Conservation (phyloP, 306 rosid genomes). For the Echinosophora koreensis region DNA sequence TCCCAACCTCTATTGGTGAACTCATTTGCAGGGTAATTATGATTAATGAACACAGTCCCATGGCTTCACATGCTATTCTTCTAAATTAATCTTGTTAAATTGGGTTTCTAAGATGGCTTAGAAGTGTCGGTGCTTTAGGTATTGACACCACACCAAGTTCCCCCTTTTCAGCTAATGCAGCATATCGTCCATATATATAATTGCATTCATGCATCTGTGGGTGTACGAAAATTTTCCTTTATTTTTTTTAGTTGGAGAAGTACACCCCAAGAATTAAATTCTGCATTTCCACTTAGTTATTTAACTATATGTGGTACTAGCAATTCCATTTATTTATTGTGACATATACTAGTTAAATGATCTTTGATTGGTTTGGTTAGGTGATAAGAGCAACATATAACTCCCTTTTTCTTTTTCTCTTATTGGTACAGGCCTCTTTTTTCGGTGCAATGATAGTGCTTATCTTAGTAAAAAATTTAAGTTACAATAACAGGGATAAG, state of each 20-base stretch:
- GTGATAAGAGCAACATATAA: conserved; percentile 24
- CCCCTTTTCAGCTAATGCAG: conserved; percentile 26
- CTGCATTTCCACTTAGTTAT: conserved; percentile 5
- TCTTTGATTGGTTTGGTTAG: conserved; percentile 23
- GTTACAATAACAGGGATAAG: neutral
- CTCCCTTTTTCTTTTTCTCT: neutral
- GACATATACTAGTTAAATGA: neutral
- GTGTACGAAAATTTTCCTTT: neutral
- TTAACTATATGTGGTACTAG: neutral
- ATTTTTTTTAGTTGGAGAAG: neutral
- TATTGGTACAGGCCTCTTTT: conserved; percentile 5
- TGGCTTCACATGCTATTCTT: conserved; percentile 57
- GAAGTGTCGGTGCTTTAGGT: conserved; percentile 37
- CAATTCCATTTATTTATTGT: neutral
- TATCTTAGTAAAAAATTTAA: neutral
- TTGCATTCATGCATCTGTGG: neutral
- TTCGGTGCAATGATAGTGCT: conserved; percentile 2
- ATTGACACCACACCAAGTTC: neutral
- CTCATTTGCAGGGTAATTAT: conserved; percentile 54
- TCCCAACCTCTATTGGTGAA: conserved; percentile 58
- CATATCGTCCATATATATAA: neutral
- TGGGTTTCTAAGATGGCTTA: conserved; percentile 5
- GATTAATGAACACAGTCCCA: conserved; percentile 52
- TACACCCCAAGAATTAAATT: neutral
- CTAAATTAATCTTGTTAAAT: conserved; percentile 35